phyloP scores from a whole-genome alignment of 345 rosid species.

The Gossypium rotundifolium region DNA sequence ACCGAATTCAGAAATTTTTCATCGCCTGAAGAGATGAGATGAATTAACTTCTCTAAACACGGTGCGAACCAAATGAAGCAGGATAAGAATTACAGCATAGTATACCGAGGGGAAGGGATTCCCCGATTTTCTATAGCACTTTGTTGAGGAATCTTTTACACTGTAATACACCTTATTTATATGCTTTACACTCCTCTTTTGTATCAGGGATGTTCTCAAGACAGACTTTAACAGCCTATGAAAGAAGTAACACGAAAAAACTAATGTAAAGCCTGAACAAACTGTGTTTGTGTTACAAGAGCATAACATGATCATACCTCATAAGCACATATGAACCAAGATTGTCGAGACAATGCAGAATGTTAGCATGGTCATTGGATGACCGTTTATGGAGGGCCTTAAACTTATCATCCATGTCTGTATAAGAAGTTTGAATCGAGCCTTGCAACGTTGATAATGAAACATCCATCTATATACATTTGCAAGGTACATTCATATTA shows the following conservation, averaged over 20 bases:
- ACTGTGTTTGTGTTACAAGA: neutral
- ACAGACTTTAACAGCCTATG: constrained; percentile 65
- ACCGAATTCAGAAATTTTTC: constrained; percentile 23
- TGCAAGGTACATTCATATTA: no score
- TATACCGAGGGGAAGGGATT: constrained; percentile 50
- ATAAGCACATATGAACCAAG: constrained; percentile 73
- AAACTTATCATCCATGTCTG: constrained; percentile 44
- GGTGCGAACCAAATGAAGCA: neutral
- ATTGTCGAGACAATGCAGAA: constrained; percentile 67
- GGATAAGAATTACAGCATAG: constrained; percentile 9
- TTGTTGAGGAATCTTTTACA: constrained; percentile 57
- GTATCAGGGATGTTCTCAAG: constrained; percentile 37
- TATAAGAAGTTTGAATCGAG: constrained; percentile 24
- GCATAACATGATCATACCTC: constrained; percentile 42
- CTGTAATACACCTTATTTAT: constrained; percentile 38
- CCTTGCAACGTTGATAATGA: constrained; percentile 23
- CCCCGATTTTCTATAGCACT: constrained; percentile 30
- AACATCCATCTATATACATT: no score
- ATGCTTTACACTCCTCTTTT: constrained; percentile 37
- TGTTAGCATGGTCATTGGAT: constrained; percentile 47
- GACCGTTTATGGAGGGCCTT: constrained; percentile 35
- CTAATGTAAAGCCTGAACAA: constrained; percentile 1
- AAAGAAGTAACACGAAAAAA: constrained; percentile 8
- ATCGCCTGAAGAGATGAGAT: constrained; percentile 31
- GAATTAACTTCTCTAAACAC: neutral